Evolutionary conservation across 2,329 filamentous ascomycete genomes (phyloP), one percentile per base, ranked within the genome.

Genomic region (Aspergillus ibericus): DNA sequence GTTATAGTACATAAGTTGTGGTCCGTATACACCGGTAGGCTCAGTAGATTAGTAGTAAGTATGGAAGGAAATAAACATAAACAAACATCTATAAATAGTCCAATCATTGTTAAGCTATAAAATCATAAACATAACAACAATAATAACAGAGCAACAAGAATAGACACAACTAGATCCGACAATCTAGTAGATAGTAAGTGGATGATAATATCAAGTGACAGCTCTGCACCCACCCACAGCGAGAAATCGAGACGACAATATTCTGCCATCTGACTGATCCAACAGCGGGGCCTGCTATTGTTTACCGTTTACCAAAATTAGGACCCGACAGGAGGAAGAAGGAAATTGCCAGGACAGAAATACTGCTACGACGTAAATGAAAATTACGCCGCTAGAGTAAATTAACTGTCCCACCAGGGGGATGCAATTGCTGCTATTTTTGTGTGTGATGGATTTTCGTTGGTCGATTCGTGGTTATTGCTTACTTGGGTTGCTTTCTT

Each of bases 401-500:
- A 53, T 53, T 53, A 42, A 53, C 25, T 40, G 34, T 53, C 50
- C 47, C 50, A 53, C 50, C 18, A 53, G 29, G 25, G 50, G 50
- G 35, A n/a, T 22, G 32, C 7, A 3, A 32, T 9, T 29, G 34
- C 27, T 34, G 29, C 47, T 50, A 50, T 34, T 34, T 36, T 25
- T 25, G 49, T 25, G n/a, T 8, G 38, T 9, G n/a, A n/a, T 50
- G 47, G 50, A 25, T 9, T 47, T 20, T 9, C 2, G 8, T 25
- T 9, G 20, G 15, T 25, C 12, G 42, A 47, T 47, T 47, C 8
- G 10, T 32, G 9, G 29, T 32, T 8, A 32, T 32, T 10, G 9
- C 29, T 32, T 10, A 9, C 8, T 32, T 32, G 29, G 8, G 7
- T 10, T 42, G 8, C 38, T 20, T 20, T 18, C 18, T 7, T 22